Evolutionary conservation across 2,329 filamentous ascomycete genomes (phyloP).

Genomic region (Cladosporium sphaerospermum): DNA sequence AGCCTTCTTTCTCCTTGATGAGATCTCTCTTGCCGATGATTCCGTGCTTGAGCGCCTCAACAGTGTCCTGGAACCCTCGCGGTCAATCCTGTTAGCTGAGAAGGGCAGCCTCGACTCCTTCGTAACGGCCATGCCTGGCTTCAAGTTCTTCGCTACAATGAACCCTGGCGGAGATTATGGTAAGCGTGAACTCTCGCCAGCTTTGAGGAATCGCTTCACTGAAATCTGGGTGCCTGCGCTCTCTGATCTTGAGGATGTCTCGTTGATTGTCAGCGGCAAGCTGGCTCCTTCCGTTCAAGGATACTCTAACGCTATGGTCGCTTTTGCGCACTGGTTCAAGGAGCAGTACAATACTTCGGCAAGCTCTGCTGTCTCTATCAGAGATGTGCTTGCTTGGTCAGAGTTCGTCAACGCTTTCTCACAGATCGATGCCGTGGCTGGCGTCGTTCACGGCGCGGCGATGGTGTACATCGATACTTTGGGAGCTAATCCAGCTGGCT

Average conservation of each 20-base stretch:
- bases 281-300: slow-evolving; percentile 51
- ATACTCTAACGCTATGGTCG: slow-evolving; percentile 65
- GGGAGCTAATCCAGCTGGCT: slow-evolving; percentile 86
- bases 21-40: slow-evolving; percentile 96
- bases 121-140: slow-evolving; percentile 67
- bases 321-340: slow-evolving; percentile 92
- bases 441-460: slow-evolving; percentile 75
- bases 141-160: slow-evolving; percentile 98
- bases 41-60: slow-evolving; percentile 95
- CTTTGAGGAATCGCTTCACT: slow-evolving; percentile 90
- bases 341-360: slow-evolving; percentile 67
- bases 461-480: slow-evolving; percentile 95
- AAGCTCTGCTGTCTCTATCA: slow-evolving; percentile 75
- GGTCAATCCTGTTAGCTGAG: slow-evolving; percentile 83
- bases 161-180: slow-evolving; percentile 98
- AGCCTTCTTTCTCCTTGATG: slow-evolving; percentile 87
- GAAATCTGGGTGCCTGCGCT: slow-evolving; percentile 96
- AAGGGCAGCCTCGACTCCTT: slow-evolving; percentile 83
- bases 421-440: slow-evolving; percentile 14
- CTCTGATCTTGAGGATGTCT: slow-evolving; percentile 75
- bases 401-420: slow-evolving; percentile 68
- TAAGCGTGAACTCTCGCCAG: slow-evolving; percentile 93
- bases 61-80: slow-evolving; percentile 84
- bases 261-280: slow-evolving; percentile 79
- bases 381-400: slow-evolving; percentile 89